Conservation (phyloP, 2,329 filamentous ascomycete genomes). For the Colletotrichum tabaci region DNA sequence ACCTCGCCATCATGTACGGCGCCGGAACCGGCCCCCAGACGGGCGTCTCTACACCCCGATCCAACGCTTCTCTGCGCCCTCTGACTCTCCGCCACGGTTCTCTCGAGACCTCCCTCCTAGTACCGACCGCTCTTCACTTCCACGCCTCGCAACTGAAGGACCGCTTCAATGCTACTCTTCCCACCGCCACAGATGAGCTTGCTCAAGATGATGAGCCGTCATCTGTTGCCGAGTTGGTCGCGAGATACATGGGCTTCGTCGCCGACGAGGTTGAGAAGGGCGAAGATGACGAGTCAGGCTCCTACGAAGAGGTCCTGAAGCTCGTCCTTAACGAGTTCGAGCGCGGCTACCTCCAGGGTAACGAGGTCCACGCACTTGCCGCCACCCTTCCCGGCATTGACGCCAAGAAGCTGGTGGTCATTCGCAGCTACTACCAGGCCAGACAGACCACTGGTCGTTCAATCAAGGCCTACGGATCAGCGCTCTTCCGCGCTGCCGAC, state of each 20-base stretch:
- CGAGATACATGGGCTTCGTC: slow-evolving; percentile 92
- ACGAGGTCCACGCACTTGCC: slow-evolving; percentile 94
- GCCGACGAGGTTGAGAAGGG: slow-evolving; percentile 92
- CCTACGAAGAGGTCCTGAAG: slow-evolving; percentile 93
- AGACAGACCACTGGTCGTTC: slow-evolving; percentile 86
- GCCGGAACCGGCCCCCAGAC: slow-evolving; percentile 88
- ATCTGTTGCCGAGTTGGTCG: slow-evolving; percentile 91
- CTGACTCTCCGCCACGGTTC: slow-evolving; percentile 93
- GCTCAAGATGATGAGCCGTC: slow-evolving; percentile 99
- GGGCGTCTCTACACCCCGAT: slow-evolving; percentile 96
- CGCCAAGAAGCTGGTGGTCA: slow-evolving; percentile 91
- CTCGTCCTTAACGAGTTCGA: slow-evolving; percentile 96
- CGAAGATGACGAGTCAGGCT: slow-evolving; percentile 89
- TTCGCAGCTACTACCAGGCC: slow-evolving; percentile 92
- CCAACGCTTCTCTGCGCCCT: slow-evolving; percentile 91
- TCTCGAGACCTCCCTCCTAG: slow-evolving; percentile 95
- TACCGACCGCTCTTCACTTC: slow-evolving; percentile 96
- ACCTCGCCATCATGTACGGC: slow-evolving; percentile 79
- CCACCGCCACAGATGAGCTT: slow-evolving; percentile 94
- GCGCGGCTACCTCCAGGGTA: slow-evolving; percentile 92
- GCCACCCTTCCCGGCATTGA: slow-evolving; percentile 90
- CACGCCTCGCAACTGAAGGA: slow-evolving; percentile 96
- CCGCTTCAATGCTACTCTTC: slow-evolving; percentile 86
- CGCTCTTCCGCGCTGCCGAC: slow-evolving; percentile 88
- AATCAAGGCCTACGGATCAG: slow-evolving; percentile 94